These are phyloP conservation scores for Lachnellula hyalina DNA, from an alignment of 2,329 filamentous ascomycete species.

Conservation along the genomic window DNA sequence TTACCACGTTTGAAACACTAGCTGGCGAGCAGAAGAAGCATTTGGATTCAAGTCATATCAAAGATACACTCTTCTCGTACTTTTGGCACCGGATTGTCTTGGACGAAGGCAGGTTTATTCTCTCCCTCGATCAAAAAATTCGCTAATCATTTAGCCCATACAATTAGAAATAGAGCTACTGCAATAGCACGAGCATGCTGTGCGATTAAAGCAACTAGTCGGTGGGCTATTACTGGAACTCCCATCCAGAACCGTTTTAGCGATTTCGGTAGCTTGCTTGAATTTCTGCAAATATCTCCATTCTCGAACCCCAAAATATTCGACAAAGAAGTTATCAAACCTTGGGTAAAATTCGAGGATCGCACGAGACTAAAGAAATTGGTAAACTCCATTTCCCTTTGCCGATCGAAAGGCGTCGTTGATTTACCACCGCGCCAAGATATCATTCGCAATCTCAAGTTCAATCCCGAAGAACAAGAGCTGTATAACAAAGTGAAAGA, in stretches of 20 bases:
- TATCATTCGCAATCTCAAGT: conserved; percentile 32
- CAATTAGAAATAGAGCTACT: conserved; percentile 11
- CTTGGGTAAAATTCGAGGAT: conserved; percentile 36
- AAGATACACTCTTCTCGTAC: conserved; percentile 31
- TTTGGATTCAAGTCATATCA: conserved; percentile 30
- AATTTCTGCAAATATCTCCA: conserved; percentile 39
- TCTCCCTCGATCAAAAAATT: too few relatives aligned
- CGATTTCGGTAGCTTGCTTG: conserved; percentile 39
- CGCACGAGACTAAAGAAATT: conserved; percentile 38
- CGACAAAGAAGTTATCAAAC: conserved; percentile 28
- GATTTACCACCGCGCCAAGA: conserved; percentile 36
- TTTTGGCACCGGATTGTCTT: conserved; percentile 39
- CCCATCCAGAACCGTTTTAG: conserved; percentile 43
- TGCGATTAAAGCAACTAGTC: conserved; percentile 31
- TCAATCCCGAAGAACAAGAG: conserved; percentile 33
- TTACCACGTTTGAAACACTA: conserved; percentile 45
- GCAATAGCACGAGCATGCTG: conserved; percentile 35
- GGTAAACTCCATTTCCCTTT: conserved; percentile 35
- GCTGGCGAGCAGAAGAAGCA: conserved; percentile 16
- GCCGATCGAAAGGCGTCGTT: conserved; percentile 36
- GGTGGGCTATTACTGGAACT: conserved; percentile 46
- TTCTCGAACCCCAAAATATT: conserved; percentile 37
- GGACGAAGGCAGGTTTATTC: conserved; percentile 37
- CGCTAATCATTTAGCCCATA: conserved; percentile 6
- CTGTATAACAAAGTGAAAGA: conserved; percentile 33